These are phyloP conservation scores for Aspergillus sp. DNA, from an alignment of 2,329 filamentous ascomycete species.

Conservation along the genomic window DNA sequence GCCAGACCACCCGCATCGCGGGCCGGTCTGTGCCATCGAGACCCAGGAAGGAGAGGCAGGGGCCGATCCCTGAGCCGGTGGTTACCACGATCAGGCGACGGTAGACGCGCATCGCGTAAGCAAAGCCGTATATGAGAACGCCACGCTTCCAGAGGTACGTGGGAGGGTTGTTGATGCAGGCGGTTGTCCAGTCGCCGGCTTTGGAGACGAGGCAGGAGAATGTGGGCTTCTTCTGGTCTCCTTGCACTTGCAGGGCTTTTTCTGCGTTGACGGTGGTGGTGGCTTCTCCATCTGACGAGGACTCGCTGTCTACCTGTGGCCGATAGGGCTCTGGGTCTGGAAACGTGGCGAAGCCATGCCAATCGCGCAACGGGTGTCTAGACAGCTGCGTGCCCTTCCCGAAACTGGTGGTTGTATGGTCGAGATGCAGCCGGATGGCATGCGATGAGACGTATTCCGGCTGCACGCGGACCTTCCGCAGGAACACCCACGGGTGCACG, in stretches of 20 bases:
- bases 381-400: slow-evolving; percentile 54
- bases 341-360: slow-evolving; percentile 70
- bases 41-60: slow-evolving; percentile 55
- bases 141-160: slow-evolving; percentile 60
- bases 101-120: slow-evolving; percentile 60
- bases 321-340: slow-evolving; percentile 42
- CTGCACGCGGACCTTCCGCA: slow-evolving; percentile 59
- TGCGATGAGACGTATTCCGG: slow-evolving; percentile 62
- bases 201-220: slow-evolving; percentile 65
- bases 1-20: slow-evolving; percentile 58
- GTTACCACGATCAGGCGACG: slow-evolving; percentile 57
- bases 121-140: slow-evolving; percentile 58
- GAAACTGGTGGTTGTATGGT: slow-evolving; percentile 52
- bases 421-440: slow-evolving; percentile 62
- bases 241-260: too few relatives aligned
- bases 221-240: slow-evolving; percentile 23
- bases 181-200: slow-evolving; percentile 65
- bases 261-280: too few relatives aligned
- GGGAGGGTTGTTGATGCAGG: slow-evolving; percentile 55
- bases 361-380: slow-evolving; percentile 57
- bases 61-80: slow-evolving; percentile 66
- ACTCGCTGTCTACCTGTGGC: too few relatives aligned
- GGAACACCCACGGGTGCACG: slow-evolving; percentile 63
- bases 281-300: too few relatives aligned
- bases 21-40: slow-evolving; percentile 30